A percentile compares a stretch with the other conserved stretches of the same genome.
Evolutionary conservation across 257 asterid species (phyloP).

Genomic region (Buddleja alternifolia): DNA sequence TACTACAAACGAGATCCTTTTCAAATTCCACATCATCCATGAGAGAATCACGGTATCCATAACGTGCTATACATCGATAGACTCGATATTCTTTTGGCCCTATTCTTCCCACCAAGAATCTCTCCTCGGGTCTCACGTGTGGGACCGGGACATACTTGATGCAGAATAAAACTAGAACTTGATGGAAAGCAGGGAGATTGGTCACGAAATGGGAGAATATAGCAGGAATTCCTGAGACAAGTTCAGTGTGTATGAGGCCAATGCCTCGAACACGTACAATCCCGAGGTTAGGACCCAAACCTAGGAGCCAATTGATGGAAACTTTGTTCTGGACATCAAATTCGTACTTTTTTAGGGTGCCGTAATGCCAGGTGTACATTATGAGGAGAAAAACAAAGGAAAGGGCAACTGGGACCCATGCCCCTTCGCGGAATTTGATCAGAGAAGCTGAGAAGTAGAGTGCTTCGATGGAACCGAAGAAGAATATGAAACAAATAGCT

Average conservation of each 20-base stretch:
- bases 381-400: constrained; percentile 66
- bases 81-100: constrained; percentile 80
- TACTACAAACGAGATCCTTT: constrained; percentile 76
- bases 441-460: constrained; percentile 97
- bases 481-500: constrained; percentile 67
- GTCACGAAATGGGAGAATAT: constrained; percentile 89
- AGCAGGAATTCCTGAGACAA: constrained; percentile 91
- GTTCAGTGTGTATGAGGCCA: constrained; percentile 94
- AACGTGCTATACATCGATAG: constrained; percentile 86
- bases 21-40: constrained; percentile 82
- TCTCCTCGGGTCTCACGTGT: constrained; percentile 86
- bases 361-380: constrained; percentile 91
- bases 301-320: constrained; percentile 83
- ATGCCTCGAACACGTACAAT: constrained; percentile 87
- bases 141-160: constrained; percentile 90
- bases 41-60: constrained; percentile 77
- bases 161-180: constrained; percentile 76
- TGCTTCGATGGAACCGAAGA: constrained; percentile 92
- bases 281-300: constrained; percentile 80
- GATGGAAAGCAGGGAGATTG: constrained; percentile 95
- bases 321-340: constrained; percentile 87
- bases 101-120: constrained; percentile 83
- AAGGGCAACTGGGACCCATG: constrained; percentile 91
- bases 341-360: constrained; percentile 81
- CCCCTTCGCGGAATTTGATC: constrained; percentile 92